These are phyloP conservation scores for Starmerella roubikii DNA, from an alignment of 805 yeast species.

Conservation along the genomic window DNA sequence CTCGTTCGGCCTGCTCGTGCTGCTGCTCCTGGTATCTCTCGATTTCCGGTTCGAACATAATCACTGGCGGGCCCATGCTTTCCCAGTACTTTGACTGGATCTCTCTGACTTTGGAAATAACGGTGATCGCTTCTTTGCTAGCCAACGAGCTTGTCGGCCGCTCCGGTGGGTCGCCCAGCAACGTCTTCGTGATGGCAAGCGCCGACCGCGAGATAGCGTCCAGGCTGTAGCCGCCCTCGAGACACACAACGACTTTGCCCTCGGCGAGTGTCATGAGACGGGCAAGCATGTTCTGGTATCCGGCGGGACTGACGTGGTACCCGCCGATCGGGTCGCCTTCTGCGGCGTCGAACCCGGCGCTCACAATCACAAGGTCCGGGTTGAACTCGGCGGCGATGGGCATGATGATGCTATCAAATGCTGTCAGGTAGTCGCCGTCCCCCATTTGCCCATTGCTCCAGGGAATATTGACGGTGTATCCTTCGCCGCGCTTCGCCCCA, in stretches of 20 bases:
- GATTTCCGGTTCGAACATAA: slow-evolving; percentile 15
- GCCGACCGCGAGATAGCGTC: slow-evolving; percentile 87
- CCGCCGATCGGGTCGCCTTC: slow-evolving; percentile 96
- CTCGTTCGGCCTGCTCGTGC: slow-evolving; percentile 12
- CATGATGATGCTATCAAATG: slow-evolving; percentile 71
- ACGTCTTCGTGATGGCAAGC: slow-evolving; percentile 75
- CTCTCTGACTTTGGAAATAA: slow-evolving; percentile 65
- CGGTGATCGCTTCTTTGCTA: slow-evolving; percentile 60
- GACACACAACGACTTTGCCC: slow-evolving; percentile 76
- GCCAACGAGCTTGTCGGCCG: slow-evolving; percentile 49
- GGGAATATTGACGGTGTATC: slow-evolving; percentile 79
- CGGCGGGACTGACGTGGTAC: slow-evolving; percentile 88
- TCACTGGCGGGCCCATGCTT: slow-evolving; percentile 37
- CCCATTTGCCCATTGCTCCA: slow-evolving; percentile 89
- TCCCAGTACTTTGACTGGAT: slow-evolving; percentile 82
- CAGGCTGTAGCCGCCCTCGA: slow-evolving; percentile 94
- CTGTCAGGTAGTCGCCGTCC: slow-evolving; percentile 90
- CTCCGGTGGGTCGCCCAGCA: slow-evolving; percentile 93
- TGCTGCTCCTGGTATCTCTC: slow-evolving; percentile 16
- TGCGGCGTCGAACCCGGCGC: slow-evolving; percentile 98
- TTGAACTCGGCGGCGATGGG: slow-evolving; percentile 80
- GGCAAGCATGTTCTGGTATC: slow-evolving; percentile 94
- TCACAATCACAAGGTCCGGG: slow-evolving; percentile 84
- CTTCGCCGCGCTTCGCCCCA: slow-evolving; percentile 80
- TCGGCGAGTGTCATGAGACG: slow-evolving; percentile 73